Evolutionary conservation across 768 basidiomycete genomes (phyloP).

Genomic region (Boletus sp.): DNA sequence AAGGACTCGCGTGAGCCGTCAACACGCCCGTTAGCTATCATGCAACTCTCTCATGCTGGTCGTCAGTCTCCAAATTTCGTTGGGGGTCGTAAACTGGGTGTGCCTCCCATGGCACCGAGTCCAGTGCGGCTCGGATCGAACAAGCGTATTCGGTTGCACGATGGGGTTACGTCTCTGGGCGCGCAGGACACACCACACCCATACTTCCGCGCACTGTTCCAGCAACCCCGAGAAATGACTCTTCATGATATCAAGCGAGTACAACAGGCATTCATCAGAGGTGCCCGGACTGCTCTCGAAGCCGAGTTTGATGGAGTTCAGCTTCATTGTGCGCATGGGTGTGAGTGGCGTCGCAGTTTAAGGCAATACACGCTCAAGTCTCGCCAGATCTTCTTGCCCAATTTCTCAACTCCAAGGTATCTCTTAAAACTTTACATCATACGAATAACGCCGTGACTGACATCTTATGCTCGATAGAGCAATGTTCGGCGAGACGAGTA

Average conservation of each 20-base stretch:
- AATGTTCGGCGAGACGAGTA: slow-evolving; percentile 64
- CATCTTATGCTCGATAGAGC: slow-evolving; percentile 27
- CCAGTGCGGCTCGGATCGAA: slow-evolving; percentile 46
- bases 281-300: slow-evolving; percentile 58
- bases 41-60: slow-evolving; percentile 83
- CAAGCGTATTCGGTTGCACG: slow-evolving; percentile 4
- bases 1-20: slow-evolving; percentile 5
- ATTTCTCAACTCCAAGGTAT: slow-evolving; percentile 72
- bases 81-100: slow-evolving; percentile 61
- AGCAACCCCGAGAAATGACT: slow-evolving; percentile 59
- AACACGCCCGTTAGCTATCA: slow-evolving; percentile 47
- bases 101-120: slow-evolving; percentile 69
- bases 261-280: slow-evolving; percentile 60
- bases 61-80: slow-evolving; percentile 77
- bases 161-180: slow-evolving; percentile 2
- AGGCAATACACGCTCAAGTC: neutral
- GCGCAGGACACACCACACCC: slow-evolving; percentile 15
- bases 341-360: slow-evolving; percentile 41
- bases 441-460: slow-evolving; percentile 18
- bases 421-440: neutral
- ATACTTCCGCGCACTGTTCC: slow-evolving; percentile 50
- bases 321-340: slow-evolving; percentile 83
- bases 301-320: slow-evolving; percentile 86
- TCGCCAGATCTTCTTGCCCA: slow-evolving; percentile 69
- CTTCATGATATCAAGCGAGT: slow-evolving; percentile 56